Base-by-base conservation (phyloP, 805 yeast genomes). In the Scheffersomyces spartinae region DNA sequence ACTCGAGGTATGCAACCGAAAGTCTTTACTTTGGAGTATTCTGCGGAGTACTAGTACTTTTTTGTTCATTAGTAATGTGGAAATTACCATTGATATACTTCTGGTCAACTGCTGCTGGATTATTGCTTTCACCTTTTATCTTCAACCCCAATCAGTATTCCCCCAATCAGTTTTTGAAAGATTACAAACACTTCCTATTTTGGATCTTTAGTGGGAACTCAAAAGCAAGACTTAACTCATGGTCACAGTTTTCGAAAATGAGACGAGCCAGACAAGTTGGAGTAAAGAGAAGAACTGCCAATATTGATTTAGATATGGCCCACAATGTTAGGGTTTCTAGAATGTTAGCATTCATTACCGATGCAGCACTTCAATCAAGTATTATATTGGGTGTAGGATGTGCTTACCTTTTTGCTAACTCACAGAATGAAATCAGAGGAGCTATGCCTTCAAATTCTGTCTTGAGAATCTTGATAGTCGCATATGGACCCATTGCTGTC, bases 91-190 rank as follows among this genome's bases (percentile, higher is more conserved):
- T 73, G 18, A 30, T 72, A 9, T 80, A 81, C 68, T 77, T 80
- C 48, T 78, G 85, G 83, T 60, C 74, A 6, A 77, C 84, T 0
- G 64, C 76, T 15, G 42, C 68, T 9, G 76, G 84, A 0, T 58
- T 80, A 47, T 61, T 77, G 31, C 52, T 76, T 31, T 74, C 85
- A 3, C 91, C 91, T 5, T 76, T 75, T 38, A 47, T 79, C 21
- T 80, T 72, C 53, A 80, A 80, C 43, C 88, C 91, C 1, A 80
- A 78, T 45, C 88, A 80, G 40, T 79, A 75, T 36, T 64, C 73
- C 4, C 71, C 75, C 54, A 54, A 54, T 6, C 86, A 78, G 34
- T 80, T 74, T 43, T 77, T 80, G 40, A 49, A 75, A 27, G 88
- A 80, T 47, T 79, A 79, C 47, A 58, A 63, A 28, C 62, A 59